Percentiles rank a stretch among this genome's conserved stretches.
Evolutionary conservation across 1,284 basidiomycete genomes (phyloP).

Genomic region (Bondarzewia mesenterica): DNA sequence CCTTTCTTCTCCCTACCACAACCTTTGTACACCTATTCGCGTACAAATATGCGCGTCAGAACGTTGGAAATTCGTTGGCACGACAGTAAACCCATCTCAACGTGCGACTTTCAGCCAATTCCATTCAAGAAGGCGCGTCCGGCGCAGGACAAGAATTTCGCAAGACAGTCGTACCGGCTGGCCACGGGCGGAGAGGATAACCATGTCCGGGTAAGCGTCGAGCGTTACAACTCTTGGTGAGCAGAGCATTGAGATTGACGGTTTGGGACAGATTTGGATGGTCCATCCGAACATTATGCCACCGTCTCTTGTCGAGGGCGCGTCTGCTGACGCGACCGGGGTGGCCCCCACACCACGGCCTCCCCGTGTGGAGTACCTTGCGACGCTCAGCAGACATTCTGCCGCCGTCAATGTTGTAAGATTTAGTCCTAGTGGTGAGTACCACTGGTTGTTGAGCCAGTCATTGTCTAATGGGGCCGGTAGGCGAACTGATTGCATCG

Average conservation of each 20-base stretch:
- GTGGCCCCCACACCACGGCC: slow-evolving; percentile 44
- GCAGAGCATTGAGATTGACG: neutral
- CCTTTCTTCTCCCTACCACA: slow-evolving; percentile 4
- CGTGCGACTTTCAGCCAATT: slow-evolving; percentile 86
- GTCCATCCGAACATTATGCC: slow-evolving; percentile 85
- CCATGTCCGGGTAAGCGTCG: slow-evolving; percentile 80
- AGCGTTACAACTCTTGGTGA: neutral
- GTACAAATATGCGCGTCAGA: slow-evolving; percentile 60
- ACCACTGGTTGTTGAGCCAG: neutral
- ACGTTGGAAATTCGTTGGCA: slow-evolving; percentile 93
- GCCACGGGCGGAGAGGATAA: slow-evolving; percentile 97
- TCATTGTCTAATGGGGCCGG: neutral
- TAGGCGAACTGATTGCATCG: slow-evolving; percentile 85
- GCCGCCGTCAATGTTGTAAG: slow-evolving; percentile 95
- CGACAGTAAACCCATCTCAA: slow-evolving; percentile 89
- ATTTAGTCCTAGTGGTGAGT: slow-evolving; percentile 87
- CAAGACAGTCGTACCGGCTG: slow-evolving; percentile 73
- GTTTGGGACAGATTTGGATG: slow-evolving; percentile 72
- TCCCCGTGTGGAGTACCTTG: slow-evolving; percentile 93
- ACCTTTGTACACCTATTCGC: slow-evolving; percentile 1
- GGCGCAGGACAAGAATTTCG: slow-evolving; percentile 48
- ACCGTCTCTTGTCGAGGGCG: slow-evolving; percentile 48
- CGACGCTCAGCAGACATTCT: slow-evolving; percentile 89
- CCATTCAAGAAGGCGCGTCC: slow-evolving; percentile 73
- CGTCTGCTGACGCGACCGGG: slow-evolving; percentile 31